Evolutionary conservation across 345 rosid genomes (phyloP).

Genomic region (Syzygium aromaticum): DNA sequence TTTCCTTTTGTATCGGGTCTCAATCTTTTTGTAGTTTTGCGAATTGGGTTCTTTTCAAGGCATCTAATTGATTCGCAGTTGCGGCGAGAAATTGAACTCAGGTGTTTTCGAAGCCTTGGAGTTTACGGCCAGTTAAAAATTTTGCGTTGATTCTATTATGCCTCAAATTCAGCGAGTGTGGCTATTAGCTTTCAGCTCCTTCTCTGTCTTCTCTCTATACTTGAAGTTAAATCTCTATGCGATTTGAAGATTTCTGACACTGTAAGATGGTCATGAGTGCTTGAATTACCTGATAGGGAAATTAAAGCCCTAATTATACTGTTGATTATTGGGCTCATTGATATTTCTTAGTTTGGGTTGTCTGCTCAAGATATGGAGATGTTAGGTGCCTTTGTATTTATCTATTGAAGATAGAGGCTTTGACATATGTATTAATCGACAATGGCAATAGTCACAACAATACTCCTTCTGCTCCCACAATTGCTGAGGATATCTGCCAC

Average conservation of each 20-base stretch:
- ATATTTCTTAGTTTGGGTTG: neutral
- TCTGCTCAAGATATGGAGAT: neutral
- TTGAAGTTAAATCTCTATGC: neutral
- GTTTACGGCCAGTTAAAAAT: neutral
- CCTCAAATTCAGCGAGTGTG: neutral
- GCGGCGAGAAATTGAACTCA: neutral
- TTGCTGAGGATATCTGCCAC: conserved; percentile 26
- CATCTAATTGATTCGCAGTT: neutral
- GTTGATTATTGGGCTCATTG: neutral
- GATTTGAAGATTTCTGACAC: neutral
- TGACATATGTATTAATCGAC: neutral
- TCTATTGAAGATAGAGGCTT: neutral
- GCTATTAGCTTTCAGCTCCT: neutral
- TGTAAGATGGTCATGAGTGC: neutral
- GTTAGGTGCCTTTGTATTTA: neutral
- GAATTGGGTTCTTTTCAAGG: conserved; percentile 5
- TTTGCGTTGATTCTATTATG: neutral
- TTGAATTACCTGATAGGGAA: neutral
- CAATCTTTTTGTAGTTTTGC: conserved; percentile 10
- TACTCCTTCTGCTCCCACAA: conserved; percentile 32
- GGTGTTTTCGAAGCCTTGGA: neutral
- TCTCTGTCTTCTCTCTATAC: neutral
- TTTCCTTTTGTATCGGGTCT: conserved; percentile 2
- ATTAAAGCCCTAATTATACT: neutral
- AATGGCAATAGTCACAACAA: conserved; percentile 22